Percentiles rank a stretch among this genome's conserved stretches.
phyloP scores from a whole-genome alignment of 441 rosid species.

The Populus hybrid region DNA sequence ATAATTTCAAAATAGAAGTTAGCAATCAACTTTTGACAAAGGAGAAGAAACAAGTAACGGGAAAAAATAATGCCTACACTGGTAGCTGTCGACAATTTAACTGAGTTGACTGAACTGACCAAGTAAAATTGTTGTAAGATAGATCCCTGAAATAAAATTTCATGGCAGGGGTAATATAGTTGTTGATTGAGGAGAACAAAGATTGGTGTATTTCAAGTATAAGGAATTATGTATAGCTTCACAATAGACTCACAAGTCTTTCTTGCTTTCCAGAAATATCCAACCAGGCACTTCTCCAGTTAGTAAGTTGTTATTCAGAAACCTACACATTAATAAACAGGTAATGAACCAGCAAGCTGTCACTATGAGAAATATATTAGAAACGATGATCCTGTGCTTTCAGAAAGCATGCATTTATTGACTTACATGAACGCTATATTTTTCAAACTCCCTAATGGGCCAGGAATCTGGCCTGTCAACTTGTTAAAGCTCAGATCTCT shows the following conservation, averaged over 20 bases:
- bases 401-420: not conserved
- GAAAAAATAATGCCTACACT: constrained; percentile 43
- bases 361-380: not conserved
- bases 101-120: constrained; percentile 15
- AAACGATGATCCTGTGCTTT: not conserved
- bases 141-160: constrained; percentile 54
- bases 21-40: constrained; percentile 1
- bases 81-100: constrained; percentile 35
- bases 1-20: not conserved
- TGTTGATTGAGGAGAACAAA: not conserved
- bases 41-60: not conserved
- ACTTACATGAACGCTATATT: not conserved
- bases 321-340: not conserved
- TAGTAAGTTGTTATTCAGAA: not conserved
- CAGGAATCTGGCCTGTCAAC: not conserved
- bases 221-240: not conserved
- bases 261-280: not conserved
- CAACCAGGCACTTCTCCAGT: not conserved
- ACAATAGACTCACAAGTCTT: not conserved
- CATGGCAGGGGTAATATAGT: constrained; percentile 1
- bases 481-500: not conserved
- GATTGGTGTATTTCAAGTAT: not conserved
- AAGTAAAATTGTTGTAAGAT: constrained; percentile 81
- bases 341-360: not conserved
- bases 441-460: not conserved